A percentile compares a stretch with the other conserved stretches of the same genome.
These are phyloP conservation scores for Phaeosphaeriaceae sp. DNA, from an alignment of 2,329 filamentous ascomycete genomes.

Conservation along the genomic window DNA sequence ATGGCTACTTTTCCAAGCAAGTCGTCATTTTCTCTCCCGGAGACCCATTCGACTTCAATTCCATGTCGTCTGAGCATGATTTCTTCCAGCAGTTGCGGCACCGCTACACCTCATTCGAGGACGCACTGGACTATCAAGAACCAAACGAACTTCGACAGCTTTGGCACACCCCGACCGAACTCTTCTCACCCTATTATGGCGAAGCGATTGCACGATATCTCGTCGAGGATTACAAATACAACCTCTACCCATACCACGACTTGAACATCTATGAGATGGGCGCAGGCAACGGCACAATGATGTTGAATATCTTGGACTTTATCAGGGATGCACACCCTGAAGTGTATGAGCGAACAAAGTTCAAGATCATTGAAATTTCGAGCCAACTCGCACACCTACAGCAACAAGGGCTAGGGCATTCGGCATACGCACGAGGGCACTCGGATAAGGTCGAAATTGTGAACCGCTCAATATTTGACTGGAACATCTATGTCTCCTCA, in stretches of 20 bases:
- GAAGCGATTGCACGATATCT: slow-evolving; percentile 97
- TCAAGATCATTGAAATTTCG: slow-evolving; percentile 95
- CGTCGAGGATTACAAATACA: slow-evolving; percentile 93
- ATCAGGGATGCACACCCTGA: slow-evolving; percentile 88
- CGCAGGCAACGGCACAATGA: slow-evolving; percentile 93
- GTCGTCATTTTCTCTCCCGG: slow-evolving; percentile 95
- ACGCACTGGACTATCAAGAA: slow-evolving; percentile 75
- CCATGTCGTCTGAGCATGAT: slow-evolving; percentile 80
- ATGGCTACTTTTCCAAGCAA: slow-evolving; percentile 96
- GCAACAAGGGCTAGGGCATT: slow-evolving; percentile 69
- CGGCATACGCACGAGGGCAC: slow-evolving; percentile 75
- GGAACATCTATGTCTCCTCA: slow-evolving; percentile 83
- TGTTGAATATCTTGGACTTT: slow-evolving; percentile 97
- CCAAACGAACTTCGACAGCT: slow-evolving; percentile 82
- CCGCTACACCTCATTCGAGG: slow-evolving; percentile 89
- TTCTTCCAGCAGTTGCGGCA: slow-evolving; percentile 79
- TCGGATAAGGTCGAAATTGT: slow-evolving; percentile 88
- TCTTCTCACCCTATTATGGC: slow-evolving; percentile 95
- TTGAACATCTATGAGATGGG: slow-evolving; percentile 99
- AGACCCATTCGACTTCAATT: slow-evolving; percentile 86
- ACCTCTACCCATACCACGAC: slow-evolving; percentile 93
- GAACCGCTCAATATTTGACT: slow-evolving; percentile 94
- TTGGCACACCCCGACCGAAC: slow-evolving; percentile 97
- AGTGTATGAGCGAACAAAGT: slow-evolving; percentile 92
- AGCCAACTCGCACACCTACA: slow-evolving; percentile 80